phyloP scores from a whole-genome alignment of 2,329 filamentous ascomycete species.

The Nigrospora osmanthi region DNA sequence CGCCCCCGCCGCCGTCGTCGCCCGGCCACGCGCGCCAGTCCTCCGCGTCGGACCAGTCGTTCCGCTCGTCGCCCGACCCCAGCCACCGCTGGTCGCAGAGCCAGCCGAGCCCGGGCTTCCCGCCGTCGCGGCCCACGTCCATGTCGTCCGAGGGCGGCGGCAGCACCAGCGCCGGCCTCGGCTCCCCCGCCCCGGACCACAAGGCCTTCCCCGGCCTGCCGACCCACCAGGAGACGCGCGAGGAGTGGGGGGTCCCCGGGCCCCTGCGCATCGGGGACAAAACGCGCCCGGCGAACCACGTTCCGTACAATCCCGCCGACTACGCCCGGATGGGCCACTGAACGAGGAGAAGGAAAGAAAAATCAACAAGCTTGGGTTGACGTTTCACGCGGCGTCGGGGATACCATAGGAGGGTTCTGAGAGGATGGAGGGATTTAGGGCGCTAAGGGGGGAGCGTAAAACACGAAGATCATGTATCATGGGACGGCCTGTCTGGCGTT shows the following conservation, averaged over 20 bases:
- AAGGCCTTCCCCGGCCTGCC: conserved; percentile 35
- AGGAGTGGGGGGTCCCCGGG: conserved; percentile 22
- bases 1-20: conserved; percentile 21
- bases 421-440: too few relatives aligned
- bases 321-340: conserved; percentile 2
- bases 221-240: conserved; percentile 37
- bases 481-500: too few relatives aligned
- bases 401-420: too few relatives aligned
- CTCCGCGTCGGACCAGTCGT: conserved; percentile 15
- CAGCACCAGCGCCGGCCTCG: conserved; percentile 21
- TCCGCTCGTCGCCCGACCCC: conserved; percentile 18
- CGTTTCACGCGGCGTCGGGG: too few relatives aligned
- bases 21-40: conserved; percentile 17
- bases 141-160: conserved; percentile 19
- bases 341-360: background rate
- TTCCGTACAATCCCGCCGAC: conserved; percentile 8
- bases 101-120: conserved; percentile 20
- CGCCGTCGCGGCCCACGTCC: conserved; percentile 26
- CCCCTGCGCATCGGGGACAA: conserved; percentile 12
- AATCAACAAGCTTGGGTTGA: too few relatives aligned
- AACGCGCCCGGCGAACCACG: conserved; percentile 12
- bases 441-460: too few relatives aligned
- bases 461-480: too few relatives aligned
- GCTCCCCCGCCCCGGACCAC: conserved; percentile 31
- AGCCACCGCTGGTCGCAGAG: conserved; percentile 33